Conservation (phyloP, 2,329 filamentous ascomycete genomes). For the Beauveria bassiana region DNA sequence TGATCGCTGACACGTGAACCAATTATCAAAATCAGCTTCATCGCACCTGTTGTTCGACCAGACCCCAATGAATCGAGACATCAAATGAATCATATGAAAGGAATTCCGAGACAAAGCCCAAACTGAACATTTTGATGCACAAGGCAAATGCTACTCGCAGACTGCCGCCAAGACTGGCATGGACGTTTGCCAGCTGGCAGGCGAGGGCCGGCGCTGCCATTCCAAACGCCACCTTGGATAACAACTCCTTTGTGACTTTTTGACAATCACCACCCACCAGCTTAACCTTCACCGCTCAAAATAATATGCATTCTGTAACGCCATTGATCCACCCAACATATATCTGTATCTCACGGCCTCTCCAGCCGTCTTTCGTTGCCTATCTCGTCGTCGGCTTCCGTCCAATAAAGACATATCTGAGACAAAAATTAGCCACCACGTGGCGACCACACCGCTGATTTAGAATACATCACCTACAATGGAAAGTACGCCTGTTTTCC, state of each 20-base stretch:
- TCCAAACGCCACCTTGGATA: not conserved
- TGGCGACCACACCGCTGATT: not conserved
- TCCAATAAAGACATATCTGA: slow-evolving; percentile 55
- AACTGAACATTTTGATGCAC: not conserved
- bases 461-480: slow-evolving; percentile 36
- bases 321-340: not conserved
- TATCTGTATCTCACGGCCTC: not conserved
- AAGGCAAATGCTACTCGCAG: not conserved
- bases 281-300: not conserved
- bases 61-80: not conserved
- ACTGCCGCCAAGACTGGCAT: not conserved
- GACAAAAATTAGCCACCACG: not conserved
- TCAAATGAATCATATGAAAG: not conserved
- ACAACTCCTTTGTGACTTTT: not conserved
- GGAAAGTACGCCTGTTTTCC: slow-evolving; percentile 49
- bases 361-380: not conserved
- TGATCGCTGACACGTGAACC: too few relatives aligned
- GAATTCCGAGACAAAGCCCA: not conserved
- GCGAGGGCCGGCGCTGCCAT: not conserved
- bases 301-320: not conserved
- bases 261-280: not conserved
- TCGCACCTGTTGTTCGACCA: not conserved
- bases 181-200: not conserved
- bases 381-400: slow-evolving; percentile 36
- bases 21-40: not conserved